phyloP scores from a whole-genome alignment of 257 asterid genomes.

The Solanum megistacrolobum region DNA sequence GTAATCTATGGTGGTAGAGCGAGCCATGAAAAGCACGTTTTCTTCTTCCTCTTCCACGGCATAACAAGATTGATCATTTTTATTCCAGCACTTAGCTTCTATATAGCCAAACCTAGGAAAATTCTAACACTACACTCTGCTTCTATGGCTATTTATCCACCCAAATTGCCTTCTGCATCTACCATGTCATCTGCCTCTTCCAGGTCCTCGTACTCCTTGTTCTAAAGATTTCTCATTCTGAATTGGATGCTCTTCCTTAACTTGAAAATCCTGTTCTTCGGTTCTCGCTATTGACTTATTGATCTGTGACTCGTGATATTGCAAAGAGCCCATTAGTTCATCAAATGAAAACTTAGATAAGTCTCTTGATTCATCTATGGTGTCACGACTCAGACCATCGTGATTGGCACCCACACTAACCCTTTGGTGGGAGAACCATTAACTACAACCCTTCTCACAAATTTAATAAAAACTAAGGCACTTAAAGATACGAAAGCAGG shows the following conservation, averaged over 20 bases:
- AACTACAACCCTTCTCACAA: no score
- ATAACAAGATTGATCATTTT: neutral
- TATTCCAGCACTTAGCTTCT: neutral
- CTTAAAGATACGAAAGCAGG: no score
- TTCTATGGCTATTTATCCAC: neutral
- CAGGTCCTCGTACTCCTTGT: neutral
- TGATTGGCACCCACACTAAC: no score
- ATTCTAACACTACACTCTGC: neutral
- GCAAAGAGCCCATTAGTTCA: neutral
- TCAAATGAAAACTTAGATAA: neutral
- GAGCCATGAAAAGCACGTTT: no score
- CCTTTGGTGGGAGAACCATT: no score
- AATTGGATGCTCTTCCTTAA: neutral
- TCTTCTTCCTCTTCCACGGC: no score
- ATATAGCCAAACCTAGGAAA: neutral
- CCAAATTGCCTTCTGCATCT: neutral
- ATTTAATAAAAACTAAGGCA: no score
- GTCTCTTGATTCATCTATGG: neutral
- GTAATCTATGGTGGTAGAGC: neutral
- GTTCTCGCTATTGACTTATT: neutral
- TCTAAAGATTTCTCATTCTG: neutral
- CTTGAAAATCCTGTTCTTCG: slow-evolving; percentile 6
- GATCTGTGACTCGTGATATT: no score
- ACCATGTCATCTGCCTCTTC: neutral
- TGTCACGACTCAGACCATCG: no score